Evolutionary conservation across 495 filamentous ascomycete genomes (phyloP).

Genomic region (Penicillium lagena): DNA sequence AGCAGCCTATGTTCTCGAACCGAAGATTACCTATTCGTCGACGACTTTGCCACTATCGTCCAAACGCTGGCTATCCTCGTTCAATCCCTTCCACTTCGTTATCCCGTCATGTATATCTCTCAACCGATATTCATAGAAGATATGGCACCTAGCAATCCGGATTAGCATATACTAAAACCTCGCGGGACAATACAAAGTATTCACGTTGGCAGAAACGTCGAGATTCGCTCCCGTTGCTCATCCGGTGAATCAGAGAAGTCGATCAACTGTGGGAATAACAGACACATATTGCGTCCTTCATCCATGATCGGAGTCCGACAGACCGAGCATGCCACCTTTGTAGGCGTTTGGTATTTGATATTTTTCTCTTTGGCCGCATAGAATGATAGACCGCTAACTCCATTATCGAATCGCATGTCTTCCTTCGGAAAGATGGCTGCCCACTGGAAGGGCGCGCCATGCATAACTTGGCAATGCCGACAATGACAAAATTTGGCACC

Average conservation of each 20-base stretch:
- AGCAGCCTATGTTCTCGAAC: too few species aligned
- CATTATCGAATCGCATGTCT: slow-evolving; percentile 70
- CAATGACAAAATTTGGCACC: slow-evolving; percentile 85
- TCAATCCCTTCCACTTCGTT: slow-evolving; percentile 70
- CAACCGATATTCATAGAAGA: slow-evolving; percentile 75
- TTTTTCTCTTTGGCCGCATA: slow-evolving; percentile 62
- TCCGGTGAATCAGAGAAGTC: slow-evolving; percentile 53
- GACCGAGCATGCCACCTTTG: slow-evolving; percentile 76
- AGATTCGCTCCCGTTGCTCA: slow-evolving; percentile 31
- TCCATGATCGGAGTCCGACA: slow-evolving; percentile 88
- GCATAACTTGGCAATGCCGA: slow-evolving; percentile 71
- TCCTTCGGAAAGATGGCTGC: slow-evolving; percentile 83
- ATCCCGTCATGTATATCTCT: slow-evolving; percentile 76
- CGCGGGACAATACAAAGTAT: slow-evolving; percentile 15
- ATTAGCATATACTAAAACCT: background rate
- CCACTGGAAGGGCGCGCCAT: slow-evolving; percentile 88
- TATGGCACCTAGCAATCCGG: slow-evolving; percentile 58
- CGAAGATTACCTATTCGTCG: too few species aligned
- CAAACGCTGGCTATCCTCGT: slow-evolving; percentile 57
- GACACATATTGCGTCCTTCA: slow-evolving; percentile 79
- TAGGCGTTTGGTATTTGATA: slow-evolving; percentile 67
- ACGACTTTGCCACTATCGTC: slow-evolving; percentile 56
- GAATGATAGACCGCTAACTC: slow-evolving; percentile 67
- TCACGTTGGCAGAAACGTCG: slow-evolving; percentile 64
- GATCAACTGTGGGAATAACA: slow-evolving; percentile 75